Base-by-base conservation (phyloP, 1,284 basidiomycete species). In the Volvariella surrecta region DNA sequence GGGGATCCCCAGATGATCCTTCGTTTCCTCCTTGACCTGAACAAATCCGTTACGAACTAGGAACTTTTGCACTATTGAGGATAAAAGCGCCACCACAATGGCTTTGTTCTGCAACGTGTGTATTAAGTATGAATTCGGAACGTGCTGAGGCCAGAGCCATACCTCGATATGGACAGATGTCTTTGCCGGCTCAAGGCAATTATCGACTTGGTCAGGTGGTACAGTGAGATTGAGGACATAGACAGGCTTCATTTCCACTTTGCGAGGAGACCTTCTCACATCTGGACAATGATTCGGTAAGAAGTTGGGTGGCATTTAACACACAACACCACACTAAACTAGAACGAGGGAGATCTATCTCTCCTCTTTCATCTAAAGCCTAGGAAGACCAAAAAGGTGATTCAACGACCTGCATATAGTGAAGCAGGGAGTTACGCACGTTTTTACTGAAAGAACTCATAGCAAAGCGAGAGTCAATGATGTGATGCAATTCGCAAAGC, bases 141-240 rank as follows among this genome's bases (percentile, higher is more conserved):
- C 21, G 13, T 45, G 52, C 67, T 50, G 7, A 15, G 8, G 34
- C n/a, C 13, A 35, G 18, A n/a, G n/a, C n/a, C 34, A 15, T 54
- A 89, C 91, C 62, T 76, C 69, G 45, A 92, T 68, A 41, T 82
- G 75, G 21, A 92, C 68, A 4, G 68, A 57, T 4, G 68, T 62
- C 64, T 93, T 95, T 9, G 74, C 65, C 11, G 90, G 89, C 50
- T 89, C 87, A 18, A 91, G 57, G 46, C 76, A 77, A 46, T 86
- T 84, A 55, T 94, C 89, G 9, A 94, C 67, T 21, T 79, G 66
- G 15, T 67, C 61, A 1, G 76, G 62, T 32, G 88, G 76, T 9
- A 92, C 60, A 2, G 65, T 70, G 41, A 95, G 55, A 55, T 86
- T 82, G 21, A 96, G 67, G 20, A 91, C 83, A 57, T 89, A 95